Conservation (phyloP, 1,139 yeast genomes). For the Spathaspora sp. region DNA sequence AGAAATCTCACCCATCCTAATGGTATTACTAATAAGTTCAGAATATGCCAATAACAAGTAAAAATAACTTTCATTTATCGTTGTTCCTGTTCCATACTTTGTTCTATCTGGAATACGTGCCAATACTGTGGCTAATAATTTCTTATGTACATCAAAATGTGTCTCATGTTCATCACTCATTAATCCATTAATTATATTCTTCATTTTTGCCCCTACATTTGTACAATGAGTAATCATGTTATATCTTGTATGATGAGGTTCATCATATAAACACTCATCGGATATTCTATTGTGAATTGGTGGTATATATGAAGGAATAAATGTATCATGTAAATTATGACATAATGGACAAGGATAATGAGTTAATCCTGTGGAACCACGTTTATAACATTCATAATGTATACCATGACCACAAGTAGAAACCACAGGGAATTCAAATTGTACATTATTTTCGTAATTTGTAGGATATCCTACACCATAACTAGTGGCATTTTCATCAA, state of each 20-base stretch:
- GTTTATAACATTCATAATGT: slow-evolving; percentile 55
- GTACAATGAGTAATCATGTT: slow-evolving; percentile 19
- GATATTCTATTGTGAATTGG: slow-evolving; percentile 19
- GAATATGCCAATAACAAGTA: slow-evolving; percentile 24
- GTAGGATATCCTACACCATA: slow-evolving; percentile 29
- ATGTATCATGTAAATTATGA: slow-evolving; percentile 47
- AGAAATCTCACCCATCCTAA: slow-evolving; percentile 56
- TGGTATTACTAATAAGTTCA: slow-evolving; percentile 51
- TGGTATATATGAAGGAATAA: slow-evolving; percentile 43
- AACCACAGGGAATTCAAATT: slow-evolving; percentile 32
- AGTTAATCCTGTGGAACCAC: slow-evolving; percentile 26
- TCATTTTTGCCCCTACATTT: slow-evolving; percentile 14
- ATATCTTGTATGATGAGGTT: slow-evolving; percentile 18
- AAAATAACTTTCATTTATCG: slow-evolving; percentile 17
- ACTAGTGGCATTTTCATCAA: slow-evolving; percentile 14
- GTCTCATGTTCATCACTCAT: slow-evolving; percentile 14
- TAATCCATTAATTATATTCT: slow-evolving; percentile 10
- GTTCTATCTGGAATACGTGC: slow-evolving; percentile 12
- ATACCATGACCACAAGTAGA: slow-evolving; percentile 72
- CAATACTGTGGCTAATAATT: neutral
- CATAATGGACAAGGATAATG: slow-evolving; percentile 64
- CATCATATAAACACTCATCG: slow-evolving; percentile 12
- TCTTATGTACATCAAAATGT: neutral
- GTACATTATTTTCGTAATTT: neutral
- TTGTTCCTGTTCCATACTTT: slow-evolving; percentile 16